Conservation (phyloP, 164 flowering plant species). For the Vitis rupestris region DNA sequence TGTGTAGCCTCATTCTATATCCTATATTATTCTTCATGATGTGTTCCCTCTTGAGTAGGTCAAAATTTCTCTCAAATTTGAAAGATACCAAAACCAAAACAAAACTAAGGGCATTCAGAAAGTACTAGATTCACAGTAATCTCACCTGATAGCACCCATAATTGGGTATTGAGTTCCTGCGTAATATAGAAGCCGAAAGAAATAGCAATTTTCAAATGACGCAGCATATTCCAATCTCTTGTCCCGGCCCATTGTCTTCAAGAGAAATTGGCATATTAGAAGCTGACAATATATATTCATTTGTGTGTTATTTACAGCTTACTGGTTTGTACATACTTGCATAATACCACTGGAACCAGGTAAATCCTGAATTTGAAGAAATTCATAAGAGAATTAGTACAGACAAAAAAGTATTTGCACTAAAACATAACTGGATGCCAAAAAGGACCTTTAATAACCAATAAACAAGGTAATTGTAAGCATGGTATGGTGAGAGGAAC, state of each 20-base stretch:
- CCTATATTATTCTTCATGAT: no score
- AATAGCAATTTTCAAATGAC: slow-evolving; percentile 76
- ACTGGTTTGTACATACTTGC: slow-evolving; percentile 67
- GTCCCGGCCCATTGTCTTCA: slow-evolving; percentile 92
- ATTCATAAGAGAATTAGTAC: neutral
- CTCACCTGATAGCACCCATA: slow-evolving; percentile 94
- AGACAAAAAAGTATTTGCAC: neutral
- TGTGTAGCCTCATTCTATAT: no score
- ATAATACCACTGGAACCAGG: slow-evolving; percentile 95
- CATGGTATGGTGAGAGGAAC: neutral
- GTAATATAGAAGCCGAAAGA: slow-evolving; percentile 88
- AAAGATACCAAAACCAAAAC: no score
- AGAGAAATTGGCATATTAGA: slow-evolving; percentile 14
- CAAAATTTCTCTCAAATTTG: no score
- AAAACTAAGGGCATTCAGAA: no score
- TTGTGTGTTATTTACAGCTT: neutral
- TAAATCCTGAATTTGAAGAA: slow-evolving; percentile 59
- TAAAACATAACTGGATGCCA: neutral
- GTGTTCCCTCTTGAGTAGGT: no score
- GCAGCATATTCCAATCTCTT: slow-evolving; percentile 93
- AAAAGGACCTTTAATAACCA: neutral
- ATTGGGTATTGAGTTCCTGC: slow-evolving; percentile 96
- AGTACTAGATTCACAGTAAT: neutral
- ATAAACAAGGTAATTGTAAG: neutral
- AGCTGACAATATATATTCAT: slow-evolving; percentile 4